Percentiles rank a stretch among this genome's conserved stretches.
phyloP scores from a whole-genome alignment of 106 monocot genomes.

The Chionographis japonica region DNA sequence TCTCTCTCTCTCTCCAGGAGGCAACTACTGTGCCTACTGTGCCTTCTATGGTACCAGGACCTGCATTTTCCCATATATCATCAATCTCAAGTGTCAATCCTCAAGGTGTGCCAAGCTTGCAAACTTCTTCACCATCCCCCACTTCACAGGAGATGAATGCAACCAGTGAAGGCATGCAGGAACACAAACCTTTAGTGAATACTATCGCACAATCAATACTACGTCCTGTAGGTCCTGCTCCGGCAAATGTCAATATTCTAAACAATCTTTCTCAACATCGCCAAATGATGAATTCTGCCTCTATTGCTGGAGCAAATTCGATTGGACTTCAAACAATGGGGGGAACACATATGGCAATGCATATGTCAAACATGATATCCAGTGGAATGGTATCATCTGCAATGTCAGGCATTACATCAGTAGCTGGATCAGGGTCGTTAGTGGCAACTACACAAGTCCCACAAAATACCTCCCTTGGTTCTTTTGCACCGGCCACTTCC shows the following conservation, averaged over 20 bases:
- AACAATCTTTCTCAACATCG: conserved; percentile 84
- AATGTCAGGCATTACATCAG: conserved; percentile 53
- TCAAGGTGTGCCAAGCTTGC: conserved; percentile 50
- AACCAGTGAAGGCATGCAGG: conserved; percentile 54
- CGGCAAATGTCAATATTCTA: conserved; percentile 81
- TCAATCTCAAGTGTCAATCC: conserved; percentile 46
- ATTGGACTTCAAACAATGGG: conserved; percentile 66
- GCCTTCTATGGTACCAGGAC: conserved; percentile 43
- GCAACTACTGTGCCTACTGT: conserved; percentile 47
- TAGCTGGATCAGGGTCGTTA: conserved; percentile 43
- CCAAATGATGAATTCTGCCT: conserved; percentile 54
- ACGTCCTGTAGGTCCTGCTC: conserved; percentile 44
- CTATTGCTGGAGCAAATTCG: conserved; percentile 51
- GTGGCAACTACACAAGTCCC: conserved; percentile 44
- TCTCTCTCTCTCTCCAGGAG: conserved; percentile 39
- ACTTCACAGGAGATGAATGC: conserved; percentile 72
- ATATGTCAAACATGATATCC: conserved; percentile 93
- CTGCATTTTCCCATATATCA: conserved; percentile 59
- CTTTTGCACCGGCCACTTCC: conserved; percentile 60
- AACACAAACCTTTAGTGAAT: conserved; percentile 72
- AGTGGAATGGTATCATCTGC: conserved; percentile 71
- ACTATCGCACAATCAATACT: conserved; percentile 49
- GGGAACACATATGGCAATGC: conserved; percentile 61
- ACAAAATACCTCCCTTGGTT: conserved; percentile 63
- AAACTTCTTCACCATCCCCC: conserved; percentile 61